Evolutionary conservation across 2,329 filamentous ascomycete species (phyloP), one percentile per base, ranked within the genome.

Genomic region (Clonostachys solani): DNA sequence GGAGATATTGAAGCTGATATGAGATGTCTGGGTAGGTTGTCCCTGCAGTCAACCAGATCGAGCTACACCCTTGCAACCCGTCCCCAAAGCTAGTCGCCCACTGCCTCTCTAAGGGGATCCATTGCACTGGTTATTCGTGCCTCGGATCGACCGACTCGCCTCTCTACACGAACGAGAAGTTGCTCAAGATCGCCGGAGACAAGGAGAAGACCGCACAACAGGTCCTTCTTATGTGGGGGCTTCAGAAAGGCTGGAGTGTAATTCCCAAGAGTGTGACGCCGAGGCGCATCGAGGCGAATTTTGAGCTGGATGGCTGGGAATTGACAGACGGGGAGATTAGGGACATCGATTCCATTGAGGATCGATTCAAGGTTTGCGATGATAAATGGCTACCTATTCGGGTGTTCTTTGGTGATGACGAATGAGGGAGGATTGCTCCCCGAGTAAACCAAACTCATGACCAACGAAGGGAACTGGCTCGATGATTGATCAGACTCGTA

Each of bases 341-440:
- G 56, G 73, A 79, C 66, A 74, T 95, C 44, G 81, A 82, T 59
- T 77, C 69, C 58, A 76, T 92, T 47, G 74, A 79, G 59, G 86
- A 88, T 51, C 81, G 89, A 44, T 92, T 92, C 77, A 95, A 91
- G 80, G 84, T 90, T 52, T 94, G 87, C 60, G 78, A 77, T 35
- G 89, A 92, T 62, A 68, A 61, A 29, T 92, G 86, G 84, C 62
- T 89, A 59, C 88, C 87, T 0, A 67, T 87, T 50, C 86, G 84
- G 75, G 87, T 92, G 35, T 94, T 94, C 76, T 89, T 89, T 62
- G 87, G 86, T 8, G 87, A 92, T 58, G 86, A 91, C 59, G 87
- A 92, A 72, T 91, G 23, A 29, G 23, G 23, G 23, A 29, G 23
- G 9, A 29, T 29, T 29, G 23, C 23, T 29, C 23, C 23, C 23